Conservation (phyloP, 2,329 filamentous ascomycete genomes). For the Macrophomina tecta region DNA sequence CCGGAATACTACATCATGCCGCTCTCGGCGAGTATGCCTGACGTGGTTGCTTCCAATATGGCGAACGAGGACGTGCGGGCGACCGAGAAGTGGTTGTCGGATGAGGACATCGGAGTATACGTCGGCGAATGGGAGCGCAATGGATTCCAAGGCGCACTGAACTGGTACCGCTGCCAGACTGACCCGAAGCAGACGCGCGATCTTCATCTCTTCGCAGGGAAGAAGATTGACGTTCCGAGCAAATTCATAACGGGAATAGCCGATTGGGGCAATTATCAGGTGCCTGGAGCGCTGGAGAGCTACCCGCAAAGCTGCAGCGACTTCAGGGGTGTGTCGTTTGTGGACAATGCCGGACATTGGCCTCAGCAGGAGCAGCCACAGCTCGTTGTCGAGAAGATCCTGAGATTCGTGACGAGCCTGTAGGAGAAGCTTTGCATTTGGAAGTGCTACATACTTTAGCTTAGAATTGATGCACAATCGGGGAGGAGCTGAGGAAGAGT, state of each 20-base stretch:
- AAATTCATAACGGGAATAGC: conserved; percentile 66
- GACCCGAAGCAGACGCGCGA: conserved; percentile 57
- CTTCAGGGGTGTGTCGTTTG: conserved; percentile 59
- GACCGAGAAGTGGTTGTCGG: conserved; percentile 61
- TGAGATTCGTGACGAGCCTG: conserved; percentile 47
- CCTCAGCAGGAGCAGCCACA: conserved; percentile 70
- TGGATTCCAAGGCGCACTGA: conserved; percentile 69
- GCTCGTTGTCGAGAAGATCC: conserved; percentile 56
- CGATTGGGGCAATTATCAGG: conserved; percentile 74
- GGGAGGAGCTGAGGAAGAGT: too few species aligned
- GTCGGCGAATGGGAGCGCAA: conserved; percentile 65
- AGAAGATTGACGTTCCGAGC: conserved; percentile 66
- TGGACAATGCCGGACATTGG: conserved; percentile 72
- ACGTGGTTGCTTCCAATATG: conserved; percentile 64
- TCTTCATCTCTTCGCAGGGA: conserved; percentile 64
- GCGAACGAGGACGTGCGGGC: conserved; percentile 54
- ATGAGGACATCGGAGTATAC: conserved; percentile 66
- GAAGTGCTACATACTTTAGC: too few species aligned
- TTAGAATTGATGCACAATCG: too few species aligned
- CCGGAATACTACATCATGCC: conserved; percentile 74
- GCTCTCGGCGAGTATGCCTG: conserved; percentile 62
- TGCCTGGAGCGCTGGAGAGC: conserved; percentile 67
- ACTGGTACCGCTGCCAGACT: conserved; percentile 70
- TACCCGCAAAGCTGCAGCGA: conserved; percentile 59
- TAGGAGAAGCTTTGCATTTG: conserved; percentile 7